A percentile compares a stretch with the other conserved stretches of the same genome.
These are phyloP conservation scores for Aechmea fasciata DNA, from an alignment of 176 grass and related monocot genomes.

Conservation along the genomic window DNA sequence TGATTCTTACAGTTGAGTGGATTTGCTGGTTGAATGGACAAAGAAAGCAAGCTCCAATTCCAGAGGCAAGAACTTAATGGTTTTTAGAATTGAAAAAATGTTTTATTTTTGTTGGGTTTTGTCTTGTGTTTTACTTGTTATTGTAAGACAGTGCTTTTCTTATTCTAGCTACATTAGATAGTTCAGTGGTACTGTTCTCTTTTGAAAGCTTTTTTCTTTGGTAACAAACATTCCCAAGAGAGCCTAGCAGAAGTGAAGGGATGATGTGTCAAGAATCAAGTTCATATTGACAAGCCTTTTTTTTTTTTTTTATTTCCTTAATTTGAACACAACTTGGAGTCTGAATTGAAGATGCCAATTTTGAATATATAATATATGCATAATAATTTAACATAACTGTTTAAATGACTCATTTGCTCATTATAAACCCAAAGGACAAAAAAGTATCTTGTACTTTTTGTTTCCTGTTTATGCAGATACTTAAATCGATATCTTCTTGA, in stretches of 20 bases:
- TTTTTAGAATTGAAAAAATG: neutral
- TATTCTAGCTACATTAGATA: neutral
- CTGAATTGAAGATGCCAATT: too few relatives aligned
- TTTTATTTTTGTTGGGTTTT: neutral
- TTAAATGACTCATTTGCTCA: too few relatives aligned
- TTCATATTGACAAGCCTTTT: too few relatives aligned
- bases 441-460: slow-evolving; percentile 1
- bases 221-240: too few relatives aligned
- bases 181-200: neutral
- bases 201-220: neutral
- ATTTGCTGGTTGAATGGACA: slow-evolving; percentile 99
- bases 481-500: neutral
- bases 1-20: slow-evolving; percentile 79
- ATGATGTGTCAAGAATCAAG: too few relatives aligned
- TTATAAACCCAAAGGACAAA: neutral
- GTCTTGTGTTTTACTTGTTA: neutral
- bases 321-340: too few relatives aligned
- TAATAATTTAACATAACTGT: too few relatives aligned
- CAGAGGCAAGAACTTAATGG: slow-evolving; percentile 32
- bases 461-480: neutral
- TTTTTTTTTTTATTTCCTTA: too few relatives aligned
- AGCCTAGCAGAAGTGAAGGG: too few relatives aligned
- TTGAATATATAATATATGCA: too few relatives aligned
- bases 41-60: slow-evolving; percentile 74
- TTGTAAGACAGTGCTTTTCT: neutral